These are phyloP conservation scores for Rhizopogon roseolus DNA, from an alignment of 768 basidiomycete genomes.

Conservation along the genomic window DNA sequence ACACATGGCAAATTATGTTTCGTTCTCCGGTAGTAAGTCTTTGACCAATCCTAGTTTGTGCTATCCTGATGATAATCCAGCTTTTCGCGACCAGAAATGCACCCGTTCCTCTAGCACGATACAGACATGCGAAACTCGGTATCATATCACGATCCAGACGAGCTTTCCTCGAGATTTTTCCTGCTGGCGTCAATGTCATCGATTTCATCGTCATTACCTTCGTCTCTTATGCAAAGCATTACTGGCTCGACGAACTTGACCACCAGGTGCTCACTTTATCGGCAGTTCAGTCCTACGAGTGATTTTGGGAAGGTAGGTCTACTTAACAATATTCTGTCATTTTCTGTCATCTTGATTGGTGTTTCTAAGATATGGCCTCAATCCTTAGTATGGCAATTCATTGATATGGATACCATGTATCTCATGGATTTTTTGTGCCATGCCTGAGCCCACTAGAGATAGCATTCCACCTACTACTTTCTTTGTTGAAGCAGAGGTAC, in stretches of 20 bases:
- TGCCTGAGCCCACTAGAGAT: background rate
- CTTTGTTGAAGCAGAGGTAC: background rate
- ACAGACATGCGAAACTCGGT: conserved; percentile 31
- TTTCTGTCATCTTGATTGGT: background rate
- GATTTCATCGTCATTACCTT: conserved; percentile 22
- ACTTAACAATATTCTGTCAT: background rate
- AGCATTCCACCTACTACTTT: background rate
- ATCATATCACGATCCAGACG: conserved; percentile 31
- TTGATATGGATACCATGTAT: background rate
- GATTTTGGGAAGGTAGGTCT: background rate
- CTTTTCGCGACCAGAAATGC: conserved; percentile 26
- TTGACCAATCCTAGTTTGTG: background rate
- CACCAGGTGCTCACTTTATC: background rate
- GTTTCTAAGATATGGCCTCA: background rate
- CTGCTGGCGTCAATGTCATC: conserved; percentile 23
- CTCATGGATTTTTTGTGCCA: background rate
- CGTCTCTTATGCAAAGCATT: conserved; percentile 5
- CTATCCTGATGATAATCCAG: conserved; percentile 12
- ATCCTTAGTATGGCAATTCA: background rate
- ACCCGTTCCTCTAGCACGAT: conserved; percentile 26
- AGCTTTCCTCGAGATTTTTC: conserved; percentile 32
- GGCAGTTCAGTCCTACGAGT: background rate
- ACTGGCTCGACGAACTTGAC: background rate
- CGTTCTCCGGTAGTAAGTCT: conserved; percentile 30
- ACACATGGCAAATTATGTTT: conserved; percentile 36